Base-by-base conservation (phyloP, 441 rosid species). In the Arabidopsis hybrid region DNA sequence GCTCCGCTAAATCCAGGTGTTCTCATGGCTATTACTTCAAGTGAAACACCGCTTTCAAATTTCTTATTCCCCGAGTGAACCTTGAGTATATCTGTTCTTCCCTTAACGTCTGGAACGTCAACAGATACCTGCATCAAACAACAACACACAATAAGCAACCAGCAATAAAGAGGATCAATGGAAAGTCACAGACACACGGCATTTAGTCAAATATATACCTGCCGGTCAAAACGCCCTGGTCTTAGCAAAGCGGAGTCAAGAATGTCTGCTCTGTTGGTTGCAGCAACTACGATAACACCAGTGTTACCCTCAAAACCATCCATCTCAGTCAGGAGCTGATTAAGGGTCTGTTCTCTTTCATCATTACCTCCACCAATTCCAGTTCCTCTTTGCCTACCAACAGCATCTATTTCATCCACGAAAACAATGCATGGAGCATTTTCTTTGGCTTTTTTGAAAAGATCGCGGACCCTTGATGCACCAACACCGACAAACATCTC, bases 401-500 rank as follows among this genome's bases (percentile, higher is more conserved):
- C 98, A 26, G 92, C 98, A 83, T 91, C 97, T 70, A 93, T 93
- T 87, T 93, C 97, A 84, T 93, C 96, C 45, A 93, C 97, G 83
- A 91, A 93, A 2, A 93, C 97, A 74, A 94, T 94, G 83, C 98
- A 91, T 0, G 96, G 96, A 69, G 97, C 93, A 79, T 89, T 94
- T 76, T 90, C 98, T 75, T 91, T 90, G 71, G 97, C 97, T 75
- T 94, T 94, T 80, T 94, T 93, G 83, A 94, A 94, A 60, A 94
- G 97, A 80, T 94, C 96, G 4, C 96, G 92, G 32, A 94, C 98
- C 67, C 97, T 83, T 56, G 98, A 94, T 18, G 97, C 98, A 84
- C 98, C 98, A 66, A 94, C 97, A 83, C 98, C 98, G 12, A 93
- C 97, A 69, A 91, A 94, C 98, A 91, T 94, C 88, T 94, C 98